phyloP scores from a whole-genome alignment of 352 stramenopile species.

The Pythium rhizo-oryzae region DNA sequence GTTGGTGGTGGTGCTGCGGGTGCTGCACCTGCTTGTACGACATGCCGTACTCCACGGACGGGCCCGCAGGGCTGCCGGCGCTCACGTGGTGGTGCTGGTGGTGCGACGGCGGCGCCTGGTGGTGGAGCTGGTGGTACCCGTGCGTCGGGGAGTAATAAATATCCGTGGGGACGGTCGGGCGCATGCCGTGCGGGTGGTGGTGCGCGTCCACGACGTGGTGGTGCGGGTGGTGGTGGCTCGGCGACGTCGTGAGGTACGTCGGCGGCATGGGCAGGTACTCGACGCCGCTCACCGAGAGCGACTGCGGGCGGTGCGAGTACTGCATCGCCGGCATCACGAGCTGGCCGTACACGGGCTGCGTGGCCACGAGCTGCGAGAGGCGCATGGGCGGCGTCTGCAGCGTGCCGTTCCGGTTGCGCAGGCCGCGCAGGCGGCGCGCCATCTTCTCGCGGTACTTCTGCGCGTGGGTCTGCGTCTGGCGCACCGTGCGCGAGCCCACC shows the following conservation, averaged over 20 bases:
- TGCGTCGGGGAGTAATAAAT: slow-evolving; percentile 28
- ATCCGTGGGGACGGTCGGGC: slow-evolving; percentile 22
- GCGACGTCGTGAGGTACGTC: slow-evolving; percentile 22
- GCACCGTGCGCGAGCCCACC: slow-evolving; percentile 63
- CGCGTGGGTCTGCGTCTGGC: slow-evolving; percentile 71
- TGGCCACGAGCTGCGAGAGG: slow-evolving; percentile 21
- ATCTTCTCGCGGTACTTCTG: slow-evolving; percentile 76
- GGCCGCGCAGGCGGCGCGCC: slow-evolving; percentile 52
- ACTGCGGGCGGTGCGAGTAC: slow-evolving; percentile 26
- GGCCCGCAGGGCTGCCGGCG: slow-evolving; percentile 5
- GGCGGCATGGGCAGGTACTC: slow-evolving; percentile 28
- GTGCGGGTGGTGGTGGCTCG: slow-evolving; percentile 6
- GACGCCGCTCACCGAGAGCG: slow-evolving; percentile 20
- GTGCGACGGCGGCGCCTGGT: slow-evolving; percentile 6
- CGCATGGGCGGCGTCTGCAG: slow-evolving; percentile 42
- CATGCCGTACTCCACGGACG: slow-evolving; percentile 15
- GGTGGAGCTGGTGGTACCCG: slow-evolving; percentile 16
- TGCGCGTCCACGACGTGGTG: slow-evolving; percentile 13
- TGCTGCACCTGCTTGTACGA: slow-evolving; percentile 25
- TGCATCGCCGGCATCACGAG: slow-evolving; percentile 30
- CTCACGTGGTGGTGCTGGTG: neutral
- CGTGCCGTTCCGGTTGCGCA: slow-evolving; percentile 65
- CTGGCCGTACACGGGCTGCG: slow-evolving; percentile 26
- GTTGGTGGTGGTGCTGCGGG: neutral
- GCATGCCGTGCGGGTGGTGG: slow-evolving; percentile 14